Evolutionary conservation across 108 stramenopile genomes (phyloP).

Genomic region (Bacterosira constricta): DNA sequence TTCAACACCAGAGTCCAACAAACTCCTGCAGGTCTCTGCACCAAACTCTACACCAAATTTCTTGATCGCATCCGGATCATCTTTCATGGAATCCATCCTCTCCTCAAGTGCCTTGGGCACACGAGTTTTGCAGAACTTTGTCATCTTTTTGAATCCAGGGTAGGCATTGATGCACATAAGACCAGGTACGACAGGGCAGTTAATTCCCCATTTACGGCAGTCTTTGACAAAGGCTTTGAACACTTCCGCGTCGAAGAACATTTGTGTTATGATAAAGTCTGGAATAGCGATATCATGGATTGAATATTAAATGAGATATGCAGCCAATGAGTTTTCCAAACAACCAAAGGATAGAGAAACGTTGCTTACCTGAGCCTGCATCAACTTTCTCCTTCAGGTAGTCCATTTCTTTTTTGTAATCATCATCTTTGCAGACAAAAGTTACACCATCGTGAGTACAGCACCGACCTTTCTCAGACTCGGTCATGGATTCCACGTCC

Average conservation of each 20-base stretch:
- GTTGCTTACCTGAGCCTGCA: conserved; percentile 85
- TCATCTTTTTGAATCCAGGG: conserved; percentile 98
- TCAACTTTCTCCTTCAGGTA: conserved; percentile 94
- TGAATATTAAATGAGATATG: neutral
- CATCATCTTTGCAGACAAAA: conserved; percentile 91
- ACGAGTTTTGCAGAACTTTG: conserved; percentile 98
- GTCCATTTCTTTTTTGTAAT: conserved; percentile 97
- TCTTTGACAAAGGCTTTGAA: conserved; percentile 92
- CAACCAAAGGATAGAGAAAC: neutral
- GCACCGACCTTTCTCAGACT: conserved; percentile 78
- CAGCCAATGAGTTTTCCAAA: too few species aligned
- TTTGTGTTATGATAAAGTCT: conserved; percentile 98
- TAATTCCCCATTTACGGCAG: conserved; percentile 92
- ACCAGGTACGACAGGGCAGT: conserved; percentile 95
- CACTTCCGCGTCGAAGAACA: conserved; percentile 98
- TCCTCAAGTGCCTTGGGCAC: conserved; percentile 84
- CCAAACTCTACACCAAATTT: conserved; percentile 94
- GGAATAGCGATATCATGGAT: conserved; percentile 4
- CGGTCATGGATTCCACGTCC: conserved; percentile 78
- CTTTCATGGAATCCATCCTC: conserved; percentile 90
- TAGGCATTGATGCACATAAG: conserved; percentile 99
- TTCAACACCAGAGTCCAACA: conserved; percentile 77
- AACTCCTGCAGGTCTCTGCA: conserved; percentile 83
- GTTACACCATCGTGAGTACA: conserved; percentile 84
- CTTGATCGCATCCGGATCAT: conserved; percentile 88